Base-by-base conservation (phyloP, 164 flowering plant genomes). In the Paratinospora sagittata region DNA sequence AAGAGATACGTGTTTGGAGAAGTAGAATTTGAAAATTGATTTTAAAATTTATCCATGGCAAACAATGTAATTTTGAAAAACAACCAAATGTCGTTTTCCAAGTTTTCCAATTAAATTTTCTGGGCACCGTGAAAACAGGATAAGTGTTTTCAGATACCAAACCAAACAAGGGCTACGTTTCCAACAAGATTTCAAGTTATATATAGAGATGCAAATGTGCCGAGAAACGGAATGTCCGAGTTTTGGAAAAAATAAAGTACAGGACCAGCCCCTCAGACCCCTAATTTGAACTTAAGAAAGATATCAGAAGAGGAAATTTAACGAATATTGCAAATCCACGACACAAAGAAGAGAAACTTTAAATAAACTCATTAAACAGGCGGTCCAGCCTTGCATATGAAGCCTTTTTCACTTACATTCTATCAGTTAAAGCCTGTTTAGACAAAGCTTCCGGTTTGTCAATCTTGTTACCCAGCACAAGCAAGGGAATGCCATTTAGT, bases 391-490 rank as follows among this genome's bases (percentile, higher is more conserved):
- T n/a, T n/a, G n/a, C n/a, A n/a, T n/a, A n/a, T 7, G 16, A 65
- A 43, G 24, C 34, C 13, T 3, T 19, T n/a, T 69, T 33, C 52
- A 80, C 92, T 80, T 79, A 89, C 93, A 90, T 89, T 79, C 86
- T 84, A 69, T 90, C 88, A 4, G 84, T 84, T 70, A 90, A 68
- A 74, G 81, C 88, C 65, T 81, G 82, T 73, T 86, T 86, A 7
- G 89, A 84, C 37, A 90, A 72, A 70, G 93, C 85, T 73, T 83
- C 87, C 19, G 85, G 81, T 74, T 86, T 88, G 84, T 90, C 96
- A 68, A 88, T 86, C 85, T 89, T 90, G 85, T 89, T 90, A 8
- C 96, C 96, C 58, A 90, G 81, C 26, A 90, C 93, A 68, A 90
- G 83, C 82, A 90, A 75, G 33, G 96, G 93, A 62, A 90, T 90